Percentiles rank a stretch among this genome's conserved stretches.
Evolutionary conservation across 345 rosid species (phyloP).

Genomic region (Euphorbia peplus): DNA sequence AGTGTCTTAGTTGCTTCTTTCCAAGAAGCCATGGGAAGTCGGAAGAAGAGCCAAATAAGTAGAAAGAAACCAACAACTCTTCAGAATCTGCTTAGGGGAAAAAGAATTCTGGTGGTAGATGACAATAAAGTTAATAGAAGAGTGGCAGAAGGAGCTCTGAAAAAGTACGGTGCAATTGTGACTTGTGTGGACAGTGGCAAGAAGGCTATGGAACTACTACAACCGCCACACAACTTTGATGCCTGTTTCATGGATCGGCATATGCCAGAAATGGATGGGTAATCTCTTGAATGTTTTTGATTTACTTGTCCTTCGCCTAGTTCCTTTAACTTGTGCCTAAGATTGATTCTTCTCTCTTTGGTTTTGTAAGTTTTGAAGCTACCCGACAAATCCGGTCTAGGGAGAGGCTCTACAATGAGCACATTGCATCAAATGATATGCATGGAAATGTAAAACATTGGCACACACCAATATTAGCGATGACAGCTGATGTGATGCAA

Average conservation of each 20-base stretch:
- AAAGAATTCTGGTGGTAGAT: slow-evolving; percentile 78
- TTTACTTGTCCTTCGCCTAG: not conserved
- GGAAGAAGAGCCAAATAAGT: slow-evolving; percentile 45
- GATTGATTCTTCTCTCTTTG: slow-evolving; percentile 4
- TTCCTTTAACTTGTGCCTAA: not conserved
- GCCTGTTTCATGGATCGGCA: slow-evolving; percentile 98
- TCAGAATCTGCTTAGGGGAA: slow-evolving; percentile 55
- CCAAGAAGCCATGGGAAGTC: slow-evolving; percentile 66
- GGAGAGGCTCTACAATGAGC: slow-evolving; percentile 52
- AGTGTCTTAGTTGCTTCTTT: slow-evolving; percentile 59
- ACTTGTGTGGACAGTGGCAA: slow-evolving; percentile 80
- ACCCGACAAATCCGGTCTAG: slow-evolving; percentile 57
- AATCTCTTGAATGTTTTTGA: slow-evolving; percentile 20
- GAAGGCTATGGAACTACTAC: slow-evolving; percentile 60
- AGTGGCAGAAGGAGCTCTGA: slow-evolving; percentile 90
- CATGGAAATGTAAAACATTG: slow-evolving; percentile 42
- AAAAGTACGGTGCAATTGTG: slow-evolving; percentile 73
- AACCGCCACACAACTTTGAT: slow-evolving; percentile 76
- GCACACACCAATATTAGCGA: slow-evolving; percentile 80
- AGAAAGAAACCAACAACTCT: slow-evolving; percentile 45
- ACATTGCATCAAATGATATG: slow-evolving; percentile 42
- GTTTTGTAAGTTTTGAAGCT: slow-evolving; percentile 72
- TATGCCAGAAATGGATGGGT: slow-evolving; percentile 99
- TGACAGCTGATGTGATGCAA: slow-evolving; percentile 93
- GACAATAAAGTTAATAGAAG: slow-evolving; percentile 83